phyloP scores from a whole-genome alignment of 75 land plant genomes.

The Pinus albicaulis region DNA sequence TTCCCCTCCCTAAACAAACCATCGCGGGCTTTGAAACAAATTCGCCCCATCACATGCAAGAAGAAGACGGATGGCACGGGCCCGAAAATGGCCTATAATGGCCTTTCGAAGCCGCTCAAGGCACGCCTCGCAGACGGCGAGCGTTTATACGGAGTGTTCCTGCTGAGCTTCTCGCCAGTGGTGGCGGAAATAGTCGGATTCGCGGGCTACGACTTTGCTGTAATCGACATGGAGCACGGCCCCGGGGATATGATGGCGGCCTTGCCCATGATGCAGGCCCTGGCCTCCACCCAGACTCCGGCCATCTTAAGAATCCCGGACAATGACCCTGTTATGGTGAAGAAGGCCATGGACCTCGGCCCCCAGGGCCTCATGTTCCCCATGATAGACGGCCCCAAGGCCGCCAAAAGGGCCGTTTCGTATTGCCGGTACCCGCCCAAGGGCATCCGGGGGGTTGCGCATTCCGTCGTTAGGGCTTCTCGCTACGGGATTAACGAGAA shows the following conservation, averaged over 20 bases:
- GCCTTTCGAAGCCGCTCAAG: conserved; percentile 34
- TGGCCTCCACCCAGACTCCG: conserved; percentile 49
- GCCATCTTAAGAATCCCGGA: conserved; percentile 69
- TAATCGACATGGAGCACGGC: conserved; percentile 86
- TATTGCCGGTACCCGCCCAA: conserved; percentile 68
- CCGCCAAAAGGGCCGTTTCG: conserved; percentile 51
- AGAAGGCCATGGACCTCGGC: conserved; percentile 79
- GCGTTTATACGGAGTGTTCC: conserved; percentile 70
- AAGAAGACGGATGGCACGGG: too few relatives aligned
- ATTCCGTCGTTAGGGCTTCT: conserved; percentile 63
- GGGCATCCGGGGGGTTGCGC: conserved; percentile 74
- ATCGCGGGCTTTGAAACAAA: too few relatives aligned
- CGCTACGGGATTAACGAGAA: conserved; percentile 59
- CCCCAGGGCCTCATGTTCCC: conserved; percentile 86
- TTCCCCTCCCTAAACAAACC: too few relatives aligned
- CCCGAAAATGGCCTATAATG: too few relatives aligned
- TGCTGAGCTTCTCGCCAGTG: conserved; percentile 54
- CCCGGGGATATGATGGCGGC: conserved; percentile 65
- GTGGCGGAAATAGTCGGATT: conserved; percentile 74
- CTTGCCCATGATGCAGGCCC: conserved; percentile 46
- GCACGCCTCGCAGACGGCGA: conserved; percentile 60
- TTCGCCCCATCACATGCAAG: too few relatives aligned
- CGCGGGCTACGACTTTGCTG: conserved; percentile 77
- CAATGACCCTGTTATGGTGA: conserved; percentile 52
- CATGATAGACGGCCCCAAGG: conserved; percentile 44